Percentiles rank a stretch among this genome's conserved stretches.
These are phyloP conservation scores for Rhizomucor miehei DNA, from an alignment of 371 early-diverging fungal species.

Conservation along the genomic window DNA sequence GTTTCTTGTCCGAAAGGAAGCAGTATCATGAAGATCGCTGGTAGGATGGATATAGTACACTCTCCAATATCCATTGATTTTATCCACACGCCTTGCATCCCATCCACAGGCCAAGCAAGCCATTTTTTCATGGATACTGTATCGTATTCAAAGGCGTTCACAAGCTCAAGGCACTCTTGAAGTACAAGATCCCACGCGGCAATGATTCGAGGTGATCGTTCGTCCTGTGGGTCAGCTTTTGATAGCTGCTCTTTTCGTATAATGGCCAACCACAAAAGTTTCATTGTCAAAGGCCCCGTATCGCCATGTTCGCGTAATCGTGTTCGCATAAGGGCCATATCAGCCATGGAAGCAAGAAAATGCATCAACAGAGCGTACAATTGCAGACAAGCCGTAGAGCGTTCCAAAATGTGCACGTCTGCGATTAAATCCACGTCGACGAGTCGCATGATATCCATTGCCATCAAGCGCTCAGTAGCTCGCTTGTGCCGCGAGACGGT, in stretches of 20 bases:
- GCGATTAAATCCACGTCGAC: background rate
- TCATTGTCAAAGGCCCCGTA: background rate
- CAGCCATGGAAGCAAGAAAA: constrained; percentile 22
- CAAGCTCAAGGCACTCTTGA: constrained; percentile 17
- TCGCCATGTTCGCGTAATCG: constrained; percentile 15
- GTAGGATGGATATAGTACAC: no score
- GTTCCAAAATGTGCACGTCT: background rate
- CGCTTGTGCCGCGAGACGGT: constrained; percentile 7
- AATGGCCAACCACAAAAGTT: background rate
- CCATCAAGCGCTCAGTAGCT: constrained; percentile 1
- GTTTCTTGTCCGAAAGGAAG: no score
- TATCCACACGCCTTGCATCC: no score
- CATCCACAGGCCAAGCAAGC: constrained; percentile 12
- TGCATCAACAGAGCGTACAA: constrained; percentile 20
- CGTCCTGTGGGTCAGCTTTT: background rate
- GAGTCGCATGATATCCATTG: background rate
- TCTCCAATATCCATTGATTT: background rate
- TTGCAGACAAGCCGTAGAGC: background rate
- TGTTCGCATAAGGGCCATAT: constrained; percentile 22
- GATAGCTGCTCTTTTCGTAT: background rate
- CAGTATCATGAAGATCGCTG: no score
- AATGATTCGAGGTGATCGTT: background rate
- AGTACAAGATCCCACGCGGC: constrained; percentile 19
- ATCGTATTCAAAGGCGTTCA: constrained; percentile 23
- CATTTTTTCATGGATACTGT: constrained; percentile 17